These are phyloP conservation scores for Incumbomyces delicatus DNA, from an alignment of 2,329 filamentous ascomycete genomes.

Conservation along the genomic window DNA sequence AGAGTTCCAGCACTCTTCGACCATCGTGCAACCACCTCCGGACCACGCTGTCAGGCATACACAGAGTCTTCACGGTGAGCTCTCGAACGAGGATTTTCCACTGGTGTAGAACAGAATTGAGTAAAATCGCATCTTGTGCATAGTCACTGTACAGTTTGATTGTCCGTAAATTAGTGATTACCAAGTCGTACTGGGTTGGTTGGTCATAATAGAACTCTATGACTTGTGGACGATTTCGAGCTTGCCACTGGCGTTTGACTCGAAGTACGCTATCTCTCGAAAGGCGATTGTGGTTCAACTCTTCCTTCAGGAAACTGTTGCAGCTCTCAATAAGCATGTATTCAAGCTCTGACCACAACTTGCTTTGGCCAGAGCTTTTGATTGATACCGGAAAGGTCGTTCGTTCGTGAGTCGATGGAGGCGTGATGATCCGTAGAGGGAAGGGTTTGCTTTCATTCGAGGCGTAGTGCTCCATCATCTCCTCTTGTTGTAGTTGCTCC, in stretches of 20 bases:
- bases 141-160: constrained; percentile 38
- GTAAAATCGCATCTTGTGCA: constrained; percentile 29
- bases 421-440: constrained; percentile 5
- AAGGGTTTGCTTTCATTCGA: neutral
- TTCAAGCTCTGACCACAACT: constrained; percentile 37
- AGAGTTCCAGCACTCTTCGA: constrained; percentile 40
- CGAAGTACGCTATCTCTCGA: constrained; percentile 31
- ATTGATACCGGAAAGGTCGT: constrained; percentile 31
- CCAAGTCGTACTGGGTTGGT: constrained; percentile 39
- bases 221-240: constrained; percentile 39
- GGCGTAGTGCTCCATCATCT: constrained; percentile 8
- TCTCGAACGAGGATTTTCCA: constrained; percentile 40
- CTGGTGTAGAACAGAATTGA: constrained; percentile 38
- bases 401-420: constrained; percentile 10
- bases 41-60: constrained; percentile 39
- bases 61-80: constrained; percentile 43
- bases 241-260: constrained; percentile 32
- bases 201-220: constrained; percentile 46
- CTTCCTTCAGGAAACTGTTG: constrained; percentile 36
- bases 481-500: constrained; percentile 8
- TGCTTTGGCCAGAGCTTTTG: constrained; percentile 31
- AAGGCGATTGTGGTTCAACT: constrained; percentile 31
- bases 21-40: constrained; percentile 41
- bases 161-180: constrained; percentile 35
- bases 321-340: constrained; percentile 36